A percentile compares a stretch with the other conserved stretches of the same genome.
These are phyloP conservation scores for Ormosia emarginata DNA, from an alignment of 306 rosid species.

Conservation along the genomic window DNA sequence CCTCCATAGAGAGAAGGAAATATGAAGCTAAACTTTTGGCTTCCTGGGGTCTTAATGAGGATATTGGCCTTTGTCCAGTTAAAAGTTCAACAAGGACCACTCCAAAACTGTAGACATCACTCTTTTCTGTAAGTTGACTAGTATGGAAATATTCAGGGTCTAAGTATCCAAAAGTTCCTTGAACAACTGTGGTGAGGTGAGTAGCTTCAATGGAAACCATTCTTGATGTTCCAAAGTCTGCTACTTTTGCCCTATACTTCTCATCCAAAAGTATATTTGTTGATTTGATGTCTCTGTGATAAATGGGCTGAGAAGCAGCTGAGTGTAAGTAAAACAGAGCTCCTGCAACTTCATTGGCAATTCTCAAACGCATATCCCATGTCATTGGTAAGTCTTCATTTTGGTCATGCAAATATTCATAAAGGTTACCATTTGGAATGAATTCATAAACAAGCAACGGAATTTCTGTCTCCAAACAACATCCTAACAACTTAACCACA, in stretches of 20 bases:
- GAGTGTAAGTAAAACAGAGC: conserved; percentile 34
- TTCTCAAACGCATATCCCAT: conserved; percentile 28
- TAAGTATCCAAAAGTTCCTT: conserved; percentile 28
- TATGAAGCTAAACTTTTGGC: conserved; percentile 20
- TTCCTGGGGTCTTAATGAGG: not conserved
- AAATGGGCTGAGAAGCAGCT: conserved; percentile 28
- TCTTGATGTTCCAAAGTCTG: conserved; percentile 36
- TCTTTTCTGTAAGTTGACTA: conserved; percentile 25
- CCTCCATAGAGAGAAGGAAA: conserved; percentile 14
- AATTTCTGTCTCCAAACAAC: conserved; percentile 22
- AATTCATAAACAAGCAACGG: conserved; percentile 33
- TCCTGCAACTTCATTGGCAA: conserved; percentile 18
- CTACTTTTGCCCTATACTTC: conserved; percentile 24
- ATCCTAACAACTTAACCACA: conserved; percentile 28
- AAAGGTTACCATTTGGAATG: conserved; percentile 24
- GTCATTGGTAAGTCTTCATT: conserved; percentile 15
- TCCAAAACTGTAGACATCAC: conserved; percentile 30
- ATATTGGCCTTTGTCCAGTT: conserved; percentile 11
- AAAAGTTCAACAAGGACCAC: conserved; percentile 27
- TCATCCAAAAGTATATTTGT: conserved; percentile 36
- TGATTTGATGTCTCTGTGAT: conserved; percentile 31
- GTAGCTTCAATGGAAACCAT: conserved; percentile 17
- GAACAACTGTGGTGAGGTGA: conserved; percentile 24
- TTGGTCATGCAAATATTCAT: conserved; percentile 1
- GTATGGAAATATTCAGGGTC: conserved; percentile 31